A percentile compares a stretch with the other conserved stretches of the same genome.
Conservation (phyloP, 2,329 filamentous ascomycete genomes). For the Curvularia lunata region DNA sequence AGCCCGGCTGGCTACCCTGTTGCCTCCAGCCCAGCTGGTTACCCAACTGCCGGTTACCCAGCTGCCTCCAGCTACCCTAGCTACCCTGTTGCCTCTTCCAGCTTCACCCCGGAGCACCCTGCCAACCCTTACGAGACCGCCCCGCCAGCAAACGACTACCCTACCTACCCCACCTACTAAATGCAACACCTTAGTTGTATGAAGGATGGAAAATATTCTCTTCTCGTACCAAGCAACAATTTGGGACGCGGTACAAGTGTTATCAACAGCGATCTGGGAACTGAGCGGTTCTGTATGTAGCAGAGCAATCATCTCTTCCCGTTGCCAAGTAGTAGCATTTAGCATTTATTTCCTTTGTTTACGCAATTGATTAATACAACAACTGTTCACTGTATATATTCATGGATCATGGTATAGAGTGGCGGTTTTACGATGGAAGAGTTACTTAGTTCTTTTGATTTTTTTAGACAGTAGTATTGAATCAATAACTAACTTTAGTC, state of each 20-base stretch:
- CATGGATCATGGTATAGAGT: conserved; percentile 16
- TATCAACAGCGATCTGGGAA: conserved; percentile 6
- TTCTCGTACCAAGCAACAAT: conserved; percentile 13
- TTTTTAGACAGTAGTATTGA: conserved; percentile 1
- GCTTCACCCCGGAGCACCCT: background rate
- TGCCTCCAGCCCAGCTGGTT: too few relatives aligned
- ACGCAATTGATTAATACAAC: conserved; percentile 6
- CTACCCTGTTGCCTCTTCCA: background rate
- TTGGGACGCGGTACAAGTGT: conserved; percentile 15
- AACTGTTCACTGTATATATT: conserved; percentile 21
- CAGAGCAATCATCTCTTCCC: conserved; percentile 21
- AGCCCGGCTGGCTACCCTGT: conserved; percentile 12
- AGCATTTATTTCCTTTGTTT: conserved; percentile 1
- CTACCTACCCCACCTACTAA: conserved; percentile 12
- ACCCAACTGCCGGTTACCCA: too few relatives aligned
- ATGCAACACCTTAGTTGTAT: conserved; percentile 7
- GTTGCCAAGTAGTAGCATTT: conserved; percentile 36
- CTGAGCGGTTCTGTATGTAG: conserved; percentile 3
- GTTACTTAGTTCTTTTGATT: background rate
- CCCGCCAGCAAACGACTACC: too few relatives aligned
- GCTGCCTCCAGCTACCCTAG: background rate
- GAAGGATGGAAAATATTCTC: conserved; percentile 1
- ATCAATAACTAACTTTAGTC: conserved; percentile 15
- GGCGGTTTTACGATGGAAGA: background rate
- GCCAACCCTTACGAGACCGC: background rate